Base-by-base conservation (phyloP, 495 filamentous ascomycete genomes). In the Penicillium flavigenum region DNA sequence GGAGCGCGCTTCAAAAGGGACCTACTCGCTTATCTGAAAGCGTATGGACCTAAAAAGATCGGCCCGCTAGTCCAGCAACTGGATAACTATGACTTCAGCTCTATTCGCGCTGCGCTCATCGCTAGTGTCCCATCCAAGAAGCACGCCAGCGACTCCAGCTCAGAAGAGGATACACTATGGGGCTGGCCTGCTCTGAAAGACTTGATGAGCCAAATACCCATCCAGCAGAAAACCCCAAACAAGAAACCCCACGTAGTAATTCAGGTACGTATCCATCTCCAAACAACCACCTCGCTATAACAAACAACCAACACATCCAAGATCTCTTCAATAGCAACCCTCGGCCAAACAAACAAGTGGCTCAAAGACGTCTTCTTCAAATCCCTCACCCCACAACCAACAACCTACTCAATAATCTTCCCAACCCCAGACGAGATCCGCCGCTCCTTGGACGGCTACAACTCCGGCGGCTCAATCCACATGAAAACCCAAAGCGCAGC, bases 291-390 rank as follows among this genome's bases (percentile, higher is more conserved):
- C 22, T 3, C 4, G 1, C 26, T 11, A n/a, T 4, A 16, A 34
- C n/a, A 29, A 29, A 10, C 19, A 17, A 48, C 10, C 39, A 54
- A 57, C 29, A 19, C 19, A 22, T 16, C 8, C 34, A 39, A 76
- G 72, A 72, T 92, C 22, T 96, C 91, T 1, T 95, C 90, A 12
- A 86, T 96, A 22, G 92, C 90, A 6, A 88, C 89, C 1, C 78
- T 96, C 0, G 90, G 91, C 3, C 77, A 78, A 46, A 86, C 77
- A 24, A 82, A 92, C 53, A 83, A 80, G 60, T 97, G 92, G 92
- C 76, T 96, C 7, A 77, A 78, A 59, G 76, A 79, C 1, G 80
- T 82, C 0, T 77, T 96, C 51, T 88, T 92, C 67, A 63, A 72
- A n/a, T 67, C 81, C 10, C 72, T 87, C 7, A 34, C 36, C 16